A percentile compares a stretch with the other conserved stretches of the same genome.
These are phyloP conservation scores for Paecilomyces formosus DNA, from an alignment of 2,329 filamentous ascomycete species.

Conservation along the genomic window DNA sequence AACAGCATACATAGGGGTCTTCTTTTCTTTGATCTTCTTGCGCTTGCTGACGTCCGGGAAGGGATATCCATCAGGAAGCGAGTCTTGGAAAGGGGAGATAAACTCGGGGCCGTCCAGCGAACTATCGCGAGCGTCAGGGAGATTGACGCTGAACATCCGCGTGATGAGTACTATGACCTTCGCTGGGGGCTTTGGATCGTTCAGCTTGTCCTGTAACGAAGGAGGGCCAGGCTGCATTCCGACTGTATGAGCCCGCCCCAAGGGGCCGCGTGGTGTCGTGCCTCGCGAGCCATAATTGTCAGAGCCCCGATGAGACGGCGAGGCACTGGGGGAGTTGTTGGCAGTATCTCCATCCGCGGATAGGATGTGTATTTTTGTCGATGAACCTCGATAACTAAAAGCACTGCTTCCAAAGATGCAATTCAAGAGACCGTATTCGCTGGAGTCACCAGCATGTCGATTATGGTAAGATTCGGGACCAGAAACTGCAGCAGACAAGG, in stretches of 20 bases:
- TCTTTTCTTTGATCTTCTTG: conserved; percentile 43
- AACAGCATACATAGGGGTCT: conserved; percentile 53
- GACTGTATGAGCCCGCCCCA: conserved; percentile 31
- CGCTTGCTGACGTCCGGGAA: conserved; percentile 33
- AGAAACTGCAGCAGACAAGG: conserved; percentile 28
- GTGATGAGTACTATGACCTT: conserved; percentile 51
- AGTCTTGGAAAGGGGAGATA: conserved; percentile 23
- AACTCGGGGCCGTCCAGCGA: conserved; percentile 26
- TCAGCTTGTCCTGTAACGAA: conserved; percentile 13
- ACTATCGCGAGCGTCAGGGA: conserved; percentile 39
- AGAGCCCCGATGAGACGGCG: conserved; percentile 13
- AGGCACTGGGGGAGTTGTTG: conserved; percentile 11
- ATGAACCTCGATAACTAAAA: conserved; percentile 51
- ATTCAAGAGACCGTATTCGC: conserved; percentile 46
- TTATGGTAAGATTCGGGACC: conserved; percentile 27
- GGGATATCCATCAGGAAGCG: conserved; percentile 26
- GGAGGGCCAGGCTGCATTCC: conserved; percentile 17
- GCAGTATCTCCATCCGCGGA: conserved; percentile 31
- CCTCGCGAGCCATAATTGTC: conserved; percentile 9
- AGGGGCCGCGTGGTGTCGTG: conserved; percentile 20
- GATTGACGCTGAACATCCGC: conserved; percentile 51
- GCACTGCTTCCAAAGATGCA: conserved; percentile 55
- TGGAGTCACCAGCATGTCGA: conserved; percentile 38
- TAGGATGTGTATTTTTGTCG: conserved; percentile 54
- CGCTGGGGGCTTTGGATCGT: conserved; percentile 32